Evolutionary conservation across 2,329 filamentous ascomycete genomes (phyloP), one percentile per base, ranked within the genome.

Genomic region (Fusarium sp.): DNA sequence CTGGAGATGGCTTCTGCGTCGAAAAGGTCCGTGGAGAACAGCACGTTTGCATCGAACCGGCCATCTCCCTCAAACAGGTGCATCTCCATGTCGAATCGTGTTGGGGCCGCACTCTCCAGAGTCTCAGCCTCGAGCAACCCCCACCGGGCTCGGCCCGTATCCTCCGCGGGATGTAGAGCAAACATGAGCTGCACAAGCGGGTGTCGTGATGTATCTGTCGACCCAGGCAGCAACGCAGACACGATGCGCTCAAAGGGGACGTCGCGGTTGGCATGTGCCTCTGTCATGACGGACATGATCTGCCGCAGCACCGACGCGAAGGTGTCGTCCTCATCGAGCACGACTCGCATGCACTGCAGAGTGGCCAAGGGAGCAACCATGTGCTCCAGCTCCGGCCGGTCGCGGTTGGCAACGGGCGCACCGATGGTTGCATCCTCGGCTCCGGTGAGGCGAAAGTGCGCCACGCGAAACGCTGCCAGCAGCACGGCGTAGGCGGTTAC

Each of bases 301-400:
- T 79, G 75, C 0, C 31, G 27, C 0, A 79, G 57, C 2, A 79
- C 6, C 0, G 36, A 58, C 1, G 63, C 47, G 20, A 80, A 80
- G 0, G 69, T 68, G 6, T 71, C 61, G 0, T 70, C 40, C 8
- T 69, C 61, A 8, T 68, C 33, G 2, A 80, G 14, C 2, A 25
- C 52, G 40, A 79, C 65, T n/a, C 78, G 66, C 25, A 80, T 72
- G 14, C 77, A 78, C 36, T 80, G 79, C 0, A 71, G 64, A 33
- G 79, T 79, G 52, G 79, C 79, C 18, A 80, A 79, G 68, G 77
- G 78, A 1, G 77, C 79, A 9, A 79, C 71, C 0, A 77, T 69
- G 14, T 75, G 57, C 29, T 75, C 63, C 0, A 76, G 4, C 11
- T 78, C 77, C 16, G 47, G 56, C 1, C 68, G 40, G 9, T 76